Evolutionary conservation across 345 rosid species (phyloP).

Genomic region (Lenwebbia sp.): DNA sequence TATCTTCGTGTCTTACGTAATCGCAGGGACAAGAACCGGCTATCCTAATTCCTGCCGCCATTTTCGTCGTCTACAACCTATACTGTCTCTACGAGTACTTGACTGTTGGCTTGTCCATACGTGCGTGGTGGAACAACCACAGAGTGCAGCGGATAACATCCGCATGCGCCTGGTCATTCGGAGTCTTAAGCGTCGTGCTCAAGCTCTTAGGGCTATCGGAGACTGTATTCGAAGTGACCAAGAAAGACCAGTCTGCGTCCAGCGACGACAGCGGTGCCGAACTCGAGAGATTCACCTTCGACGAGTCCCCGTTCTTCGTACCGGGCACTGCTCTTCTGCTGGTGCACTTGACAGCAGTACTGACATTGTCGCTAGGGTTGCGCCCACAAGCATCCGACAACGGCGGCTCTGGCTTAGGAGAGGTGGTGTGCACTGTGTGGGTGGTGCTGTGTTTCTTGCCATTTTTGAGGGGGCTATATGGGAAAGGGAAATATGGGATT

Average conservation of each 20-base stretch:
- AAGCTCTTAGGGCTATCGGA: slow-evolving; percentile 36
- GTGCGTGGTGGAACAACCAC: slow-evolving; percentile 32
- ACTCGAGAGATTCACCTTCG: slow-evolving; percentile 22
- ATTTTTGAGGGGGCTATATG: slow-evolving; percentile 37
- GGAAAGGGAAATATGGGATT: slow-evolving; percentile 51
- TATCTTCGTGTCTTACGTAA: neutral
- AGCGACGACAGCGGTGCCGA: neutral
- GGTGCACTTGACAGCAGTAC: slow-evolving; percentile 22
- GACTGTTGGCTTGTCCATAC: slow-evolving; percentile 6
- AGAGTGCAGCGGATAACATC: slow-evolving; percentile 20
- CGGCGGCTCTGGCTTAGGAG: slow-evolving; percentile 17
- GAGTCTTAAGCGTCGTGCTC: slow-evolving; percentile 8
- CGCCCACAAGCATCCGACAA: neutral
- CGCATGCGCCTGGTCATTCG: slow-evolving; percentile 28
- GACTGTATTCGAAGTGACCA: slow-evolving; percentile 32
- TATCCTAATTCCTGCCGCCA: neutral
- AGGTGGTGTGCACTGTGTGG: slow-evolving; percentile 24
- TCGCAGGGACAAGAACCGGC: slow-evolving; percentile 20
- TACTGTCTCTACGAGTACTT: slow-evolving; percentile 18
- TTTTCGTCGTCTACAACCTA: slow-evolving; percentile 5
- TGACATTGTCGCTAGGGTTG: neutral
- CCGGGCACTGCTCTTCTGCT: slow-evolving; percentile 47
- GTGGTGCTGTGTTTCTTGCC: slow-evolving; percentile 31
- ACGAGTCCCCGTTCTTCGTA: slow-evolving; percentile 21
- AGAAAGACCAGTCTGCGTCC: slow-evolving; percentile 19